Conservation (phyloP, 1,139 yeast species). For the Yamadazyma dendronema region DNA sequence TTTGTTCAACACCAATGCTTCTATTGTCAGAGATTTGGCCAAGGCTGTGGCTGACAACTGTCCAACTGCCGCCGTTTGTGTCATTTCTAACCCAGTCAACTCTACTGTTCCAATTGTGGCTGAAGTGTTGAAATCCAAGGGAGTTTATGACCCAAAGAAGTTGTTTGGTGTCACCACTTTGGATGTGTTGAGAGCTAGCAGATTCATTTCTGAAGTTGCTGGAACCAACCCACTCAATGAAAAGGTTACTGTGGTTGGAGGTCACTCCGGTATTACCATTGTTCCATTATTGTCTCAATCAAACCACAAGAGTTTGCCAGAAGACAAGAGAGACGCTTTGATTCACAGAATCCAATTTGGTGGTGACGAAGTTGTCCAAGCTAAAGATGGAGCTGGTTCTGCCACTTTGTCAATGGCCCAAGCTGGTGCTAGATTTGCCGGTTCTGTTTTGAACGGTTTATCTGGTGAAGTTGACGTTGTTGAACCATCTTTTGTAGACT, state of each 20-base stretch:
- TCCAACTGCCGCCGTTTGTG: constrained; percentile 72
- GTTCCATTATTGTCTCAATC: constrained; percentile 81
- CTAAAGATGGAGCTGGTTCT: constrained; percentile 92
- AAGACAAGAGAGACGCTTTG: constrained; percentile 63
- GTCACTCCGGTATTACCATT: constrained; percentile 95
- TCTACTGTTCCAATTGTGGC: constrained; percentile 93
- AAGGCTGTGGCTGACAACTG: constrained; percentile 71
- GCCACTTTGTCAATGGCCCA: constrained; percentile 97
- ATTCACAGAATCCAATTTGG: constrained; percentile 92
- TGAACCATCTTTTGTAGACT: constrained; percentile 54
- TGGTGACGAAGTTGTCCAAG: constrained; percentile 95
- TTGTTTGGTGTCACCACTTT: constrained; percentile 91
- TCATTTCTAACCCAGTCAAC: constrained; percentile 95
- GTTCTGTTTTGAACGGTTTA: constrained; percentile 57
- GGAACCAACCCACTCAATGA: constrained; percentile 57
- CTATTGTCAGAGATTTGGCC: constrained; percentile 82
- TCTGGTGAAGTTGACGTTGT: constrained; percentile 49
- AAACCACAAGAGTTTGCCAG: constrained; percentile 46
- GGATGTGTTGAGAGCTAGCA: constrained; percentile 86
- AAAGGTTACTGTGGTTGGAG: constrained; percentile 86
- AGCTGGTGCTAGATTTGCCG: constrained; percentile 82
- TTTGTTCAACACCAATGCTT: constrained; percentile 88
- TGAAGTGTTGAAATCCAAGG: constrained; percentile 74
- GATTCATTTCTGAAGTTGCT: constrained; percentile 64
- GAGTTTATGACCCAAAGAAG: constrained; percentile 74